Evolutionary conservation across 768 basidiomycete genomes (phyloP), one percentile per base, ranked within the genome.

Genomic region (Phylloporus sp.): DNA sequence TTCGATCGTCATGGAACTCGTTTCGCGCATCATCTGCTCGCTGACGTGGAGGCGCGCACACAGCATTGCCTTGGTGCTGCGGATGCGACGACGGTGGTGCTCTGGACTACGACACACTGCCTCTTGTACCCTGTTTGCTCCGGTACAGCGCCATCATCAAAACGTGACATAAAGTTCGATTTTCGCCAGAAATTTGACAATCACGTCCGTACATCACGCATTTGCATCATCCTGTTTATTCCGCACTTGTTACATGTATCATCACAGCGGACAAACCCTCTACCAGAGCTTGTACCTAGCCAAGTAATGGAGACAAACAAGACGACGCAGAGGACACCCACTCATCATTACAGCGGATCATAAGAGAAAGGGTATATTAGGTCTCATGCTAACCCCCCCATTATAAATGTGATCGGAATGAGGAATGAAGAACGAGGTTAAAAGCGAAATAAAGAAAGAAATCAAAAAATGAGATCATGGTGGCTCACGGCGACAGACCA

Each of bases 311-410:
- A 24, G 47, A 44, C 38, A 44, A 53, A 38, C 23, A 45, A 8
- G 46, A 51, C 40, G 45, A 31, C 20, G 45, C 28, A 26, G 36
- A 51, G n/a, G 28, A 24, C 39, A 48, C 23, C 53, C 13, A 50
- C 49, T 42, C 52, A 53, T 50, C 51, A 57, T 54, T 67, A 60
- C 50, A 54, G 47, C 46, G 51, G 49, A 58, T 58, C 50, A 23
- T 61, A 68, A 45, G 42, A 40, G 16, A 58, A 56, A 7, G 59
- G 59, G 65, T 62, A 62, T 62, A 64, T 56, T 67, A 59, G 28
- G 52, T 31, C 53, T 65, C 59, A 47, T 51, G 54, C 45, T 53
- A 59, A 16, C 36, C 28, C 55, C 61, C 62, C 50, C 53, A 20
- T 42, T 46, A 44, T n/a, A 48, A 24, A 34, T 49, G 40, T 32